Evolutionary conservation across 768 basidiomycete species (phyloP).

Genomic region (Nidula microcarpa): DNA sequence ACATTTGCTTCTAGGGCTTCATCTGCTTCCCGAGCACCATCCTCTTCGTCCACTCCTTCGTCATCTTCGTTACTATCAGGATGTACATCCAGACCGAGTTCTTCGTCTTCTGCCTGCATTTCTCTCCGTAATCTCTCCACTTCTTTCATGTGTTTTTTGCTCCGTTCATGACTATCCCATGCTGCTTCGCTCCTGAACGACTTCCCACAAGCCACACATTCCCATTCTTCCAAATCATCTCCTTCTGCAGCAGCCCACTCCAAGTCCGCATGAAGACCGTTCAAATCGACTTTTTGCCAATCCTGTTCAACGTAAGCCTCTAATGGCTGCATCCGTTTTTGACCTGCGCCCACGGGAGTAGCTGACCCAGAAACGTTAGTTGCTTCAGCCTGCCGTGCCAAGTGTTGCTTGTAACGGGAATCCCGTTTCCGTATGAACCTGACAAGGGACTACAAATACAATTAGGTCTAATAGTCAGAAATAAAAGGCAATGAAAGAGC

Average conservation of each 20-base stretch:
- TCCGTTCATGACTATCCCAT: constrained; percentile 95
- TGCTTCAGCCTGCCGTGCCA: constrained; percentile 43
- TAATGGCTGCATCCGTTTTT: constrained; percentile 23
- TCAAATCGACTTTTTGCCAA: constrained; percentile 72
- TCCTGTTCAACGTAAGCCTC: constrained; percentile 75
- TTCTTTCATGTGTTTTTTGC: constrained; percentile 89
- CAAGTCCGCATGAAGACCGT: constrained; percentile 50
- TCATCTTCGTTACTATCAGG: constrained; percentile 19
- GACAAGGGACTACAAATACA: constrained; percentile 53
- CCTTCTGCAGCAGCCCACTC: constrained; percentile 76
- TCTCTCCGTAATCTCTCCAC: constrained; percentile 73
- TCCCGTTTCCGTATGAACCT: constrained; percentile 84
- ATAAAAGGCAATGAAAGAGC: constrained; percentile 19
- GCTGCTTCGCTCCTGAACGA: constrained; percentile 88
- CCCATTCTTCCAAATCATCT: constrained; percentile 78
- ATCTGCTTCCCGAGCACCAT: no score
- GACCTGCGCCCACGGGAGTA: constrained; percentile 20
- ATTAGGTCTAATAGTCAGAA: constrained; percentile 3
- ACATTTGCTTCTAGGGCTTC: background rate
- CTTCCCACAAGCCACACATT: constrained; percentile 94
- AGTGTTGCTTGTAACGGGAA: constrained; percentile 74
- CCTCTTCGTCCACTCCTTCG: background rate
- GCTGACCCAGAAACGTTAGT: constrained; percentile 23
- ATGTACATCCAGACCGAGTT: constrained; percentile 52
- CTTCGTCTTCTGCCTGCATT: constrained; percentile 75